A percentile compares a stretch with the other conserved stretches of the same genome.
Conservation (phyloP, 2,329 filamentous ascomycete species). For the Alternaria infectoria region DNA sequence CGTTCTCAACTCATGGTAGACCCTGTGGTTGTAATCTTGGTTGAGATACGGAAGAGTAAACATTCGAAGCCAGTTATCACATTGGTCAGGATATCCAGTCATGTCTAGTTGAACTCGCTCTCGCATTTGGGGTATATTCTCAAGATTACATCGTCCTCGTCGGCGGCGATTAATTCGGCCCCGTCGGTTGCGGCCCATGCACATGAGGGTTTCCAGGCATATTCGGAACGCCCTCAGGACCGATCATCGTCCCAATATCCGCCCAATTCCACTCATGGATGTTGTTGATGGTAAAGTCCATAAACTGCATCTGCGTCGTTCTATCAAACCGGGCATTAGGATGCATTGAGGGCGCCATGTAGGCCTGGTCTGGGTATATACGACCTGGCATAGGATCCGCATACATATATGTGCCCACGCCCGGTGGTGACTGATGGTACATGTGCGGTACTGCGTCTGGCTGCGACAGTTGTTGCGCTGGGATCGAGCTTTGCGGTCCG, state of each 20-base stretch:
- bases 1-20: neutral
- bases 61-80: neutral
- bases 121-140: neutral
- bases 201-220: constrained; percentile 10
- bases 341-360: constrained; percentile 16
- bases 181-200: constrained; percentile 8
- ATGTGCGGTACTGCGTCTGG: constrained; percentile 22
- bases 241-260: constrained; percentile 38
- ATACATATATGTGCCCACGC: constrained; percentile 40
- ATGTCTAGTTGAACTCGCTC: neutral
- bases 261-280: constrained; percentile 47
- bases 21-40: neutral
- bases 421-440: constrained; percentile 31
- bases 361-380: constrained; percentile 30
- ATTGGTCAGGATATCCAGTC: neutral
- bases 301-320: constrained; percentile 41
- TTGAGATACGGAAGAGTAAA: neutral
- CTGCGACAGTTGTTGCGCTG: constrained; percentile 17
- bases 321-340: constrained; percentile 33
- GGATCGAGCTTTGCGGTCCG: constrained; percentile 5
- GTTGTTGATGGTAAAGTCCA: constrained; percentile 46
- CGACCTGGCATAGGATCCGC: constrained; percentile 31
- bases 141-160: neutral
- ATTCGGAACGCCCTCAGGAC: constrained; percentile 23
- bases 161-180: constrained; percentile 4